These are phyloP conservation scores for Curvularia verruculosa DNA, from an alignment of 2,329 filamentous ascomycete genomes.

Conservation along the genomic window DNA sequence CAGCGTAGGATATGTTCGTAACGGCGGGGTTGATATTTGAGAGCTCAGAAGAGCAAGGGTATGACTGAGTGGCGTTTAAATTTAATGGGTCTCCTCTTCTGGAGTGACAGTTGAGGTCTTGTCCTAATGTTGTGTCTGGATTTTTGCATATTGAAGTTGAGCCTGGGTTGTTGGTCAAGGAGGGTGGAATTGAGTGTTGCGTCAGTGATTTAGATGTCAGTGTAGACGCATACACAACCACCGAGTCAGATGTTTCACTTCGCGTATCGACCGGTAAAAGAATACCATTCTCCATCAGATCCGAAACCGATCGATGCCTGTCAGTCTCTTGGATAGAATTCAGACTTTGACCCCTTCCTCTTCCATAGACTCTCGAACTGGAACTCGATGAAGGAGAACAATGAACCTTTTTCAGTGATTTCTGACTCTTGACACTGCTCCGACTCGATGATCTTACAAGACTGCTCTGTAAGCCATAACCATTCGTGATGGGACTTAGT, in stretches of 20 bases:
- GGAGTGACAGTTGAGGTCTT: background rate
- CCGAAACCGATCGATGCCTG: conserved; percentile 28
- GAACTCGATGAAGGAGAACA: conserved; percentile 24
- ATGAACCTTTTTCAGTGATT: conserved; percentile 23
- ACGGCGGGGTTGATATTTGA: background rate
- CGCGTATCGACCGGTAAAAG: conserved; percentile 36
- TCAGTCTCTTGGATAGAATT: conserved; percentile 5
- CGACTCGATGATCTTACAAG: conserved; percentile 6
- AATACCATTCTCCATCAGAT: conserved; percentile 40
- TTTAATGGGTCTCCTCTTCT: background rate
- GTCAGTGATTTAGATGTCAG: conserved; percentile 25
- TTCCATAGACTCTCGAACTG: conserved; percentile 22
- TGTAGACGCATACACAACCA: conserved; percentile 33
- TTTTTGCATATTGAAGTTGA: background rate
- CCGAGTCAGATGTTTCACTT: conserved; percentile 39
- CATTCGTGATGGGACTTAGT: conserved; percentile 25
- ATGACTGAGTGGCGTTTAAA: background rate
- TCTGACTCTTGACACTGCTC: conserved; percentile 24
- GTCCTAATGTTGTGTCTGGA: background rate
- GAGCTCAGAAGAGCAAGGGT: background rate
- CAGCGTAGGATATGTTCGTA: background rate
- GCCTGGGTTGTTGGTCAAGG: background rate
- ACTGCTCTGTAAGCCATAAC: conserved; percentile 14
- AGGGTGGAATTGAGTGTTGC: background rate
- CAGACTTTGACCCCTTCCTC: background rate